Evolutionary conservation across 2,329 filamentous ascomycete genomes (phyloP).

Genomic region (Colletotrichum sp.): DNA sequence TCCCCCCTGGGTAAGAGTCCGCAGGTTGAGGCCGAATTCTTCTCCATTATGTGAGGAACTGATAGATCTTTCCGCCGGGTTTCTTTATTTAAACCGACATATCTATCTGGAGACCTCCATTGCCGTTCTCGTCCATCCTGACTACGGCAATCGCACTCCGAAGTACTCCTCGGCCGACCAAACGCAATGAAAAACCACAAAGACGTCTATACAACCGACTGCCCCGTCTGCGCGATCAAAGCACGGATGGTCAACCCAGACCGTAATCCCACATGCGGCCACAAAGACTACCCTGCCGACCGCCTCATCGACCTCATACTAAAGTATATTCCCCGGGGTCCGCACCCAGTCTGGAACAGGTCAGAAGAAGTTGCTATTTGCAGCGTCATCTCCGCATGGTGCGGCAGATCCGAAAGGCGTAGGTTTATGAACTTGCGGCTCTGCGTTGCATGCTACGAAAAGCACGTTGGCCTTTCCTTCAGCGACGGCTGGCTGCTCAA

Average conservation of each 20-base stretch:
- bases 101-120: background rate
- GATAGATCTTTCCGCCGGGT: background rate
- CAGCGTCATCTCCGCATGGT: background rate
- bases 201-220: background rate
- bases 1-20: background rate
- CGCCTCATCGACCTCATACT: background rate
- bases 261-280: background rate
- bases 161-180: background rate
- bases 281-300: background rate
- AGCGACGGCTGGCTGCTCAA: background rate
- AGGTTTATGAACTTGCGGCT: background rate
- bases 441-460: background rate
- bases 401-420: background rate
- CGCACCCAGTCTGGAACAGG: background rate
- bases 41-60: background rate
- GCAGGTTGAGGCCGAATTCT: background rate
- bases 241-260: background rate
- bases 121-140: background rate
- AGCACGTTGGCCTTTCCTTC: background rate
- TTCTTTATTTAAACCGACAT: background rate
- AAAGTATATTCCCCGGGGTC: background rate
- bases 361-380: background rate
- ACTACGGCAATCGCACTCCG: background rate
- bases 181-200: background rate
- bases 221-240: background rate